Evolutionary conservation across 2,329 filamentous ascomycete genomes (phyloP).

Genomic region (Cladosporium cucumerinum): DNA sequence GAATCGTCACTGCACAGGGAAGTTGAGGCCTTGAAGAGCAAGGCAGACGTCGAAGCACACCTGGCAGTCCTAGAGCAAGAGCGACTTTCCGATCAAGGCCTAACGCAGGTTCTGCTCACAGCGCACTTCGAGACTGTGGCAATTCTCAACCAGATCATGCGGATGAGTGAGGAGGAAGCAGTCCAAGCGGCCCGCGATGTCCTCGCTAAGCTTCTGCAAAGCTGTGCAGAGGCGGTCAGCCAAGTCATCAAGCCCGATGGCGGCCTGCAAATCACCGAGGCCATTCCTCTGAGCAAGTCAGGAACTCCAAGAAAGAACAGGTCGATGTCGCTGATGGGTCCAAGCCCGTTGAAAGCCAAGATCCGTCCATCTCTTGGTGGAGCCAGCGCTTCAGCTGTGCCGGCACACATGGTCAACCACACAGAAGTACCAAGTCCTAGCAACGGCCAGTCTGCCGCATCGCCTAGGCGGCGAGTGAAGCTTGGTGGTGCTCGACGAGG

Average conservation of each 20-base stretch:
- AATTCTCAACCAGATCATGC: slow-evolving; percentile 75
- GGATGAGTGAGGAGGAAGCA: slow-evolving; percentile 80
- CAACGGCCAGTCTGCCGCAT: slow-evolving; percentile 56
- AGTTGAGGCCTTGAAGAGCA: slow-evolving; percentile 78
- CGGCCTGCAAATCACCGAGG: slow-evolving; percentile 57
- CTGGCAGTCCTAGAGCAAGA: slow-evolving; percentile 78
- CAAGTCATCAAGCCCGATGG: slow-evolving; percentile 92
- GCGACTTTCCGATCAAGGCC: slow-evolving; percentile 70
- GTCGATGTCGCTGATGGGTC: slow-evolving; percentile 44
- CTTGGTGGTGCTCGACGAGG: slow-evolving; percentile 62
- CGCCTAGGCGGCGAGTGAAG: slow-evolving; percentile 73
- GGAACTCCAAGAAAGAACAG: slow-evolving; percentile 75
- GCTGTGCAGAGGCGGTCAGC: slow-evolving; percentile 69
- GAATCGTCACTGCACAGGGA: slow-evolving; percentile 72
- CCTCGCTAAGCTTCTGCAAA: slow-evolving; percentile 72
- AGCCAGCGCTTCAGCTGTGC: slow-evolving; percentile 21
- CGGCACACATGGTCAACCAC: slow-evolving; percentile 26
- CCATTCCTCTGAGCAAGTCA: slow-evolving; percentile 65
- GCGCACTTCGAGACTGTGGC: slow-evolving; percentile 90
- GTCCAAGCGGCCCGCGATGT: slow-evolving; percentile 73
- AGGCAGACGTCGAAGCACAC: slow-evolving; percentile 76
- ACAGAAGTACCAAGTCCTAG: slow-evolving; percentile 24
- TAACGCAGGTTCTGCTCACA: slow-evolving; percentile 78
- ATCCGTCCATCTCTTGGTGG: slow-evolving; percentile 31
- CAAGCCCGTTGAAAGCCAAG: slow-evolving; percentile 49